phyloP scores from a whole-genome alignment of 345 rosid species.

The Eucalyptus rudis region DNA sequence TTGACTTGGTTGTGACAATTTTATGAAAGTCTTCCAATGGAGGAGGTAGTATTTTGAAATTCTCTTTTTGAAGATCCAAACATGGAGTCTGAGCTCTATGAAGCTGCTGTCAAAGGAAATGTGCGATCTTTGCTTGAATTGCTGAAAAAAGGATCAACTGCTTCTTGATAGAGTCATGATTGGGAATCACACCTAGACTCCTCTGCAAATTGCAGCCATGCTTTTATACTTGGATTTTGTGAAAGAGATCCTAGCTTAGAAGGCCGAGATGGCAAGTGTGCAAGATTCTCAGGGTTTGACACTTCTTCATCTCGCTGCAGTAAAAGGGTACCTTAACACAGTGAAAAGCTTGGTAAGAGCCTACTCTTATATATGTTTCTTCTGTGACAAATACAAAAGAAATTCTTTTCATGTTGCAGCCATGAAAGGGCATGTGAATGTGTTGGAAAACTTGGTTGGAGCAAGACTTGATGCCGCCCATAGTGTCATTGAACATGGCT shows the following conservation, averaged over 20 bases:
- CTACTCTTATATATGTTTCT: background rate
- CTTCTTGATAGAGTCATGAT: background rate
- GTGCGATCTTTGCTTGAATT: background rate
- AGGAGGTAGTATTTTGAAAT: background rate
- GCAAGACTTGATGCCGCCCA: too few species aligned
- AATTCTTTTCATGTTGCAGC: too few species aligned
- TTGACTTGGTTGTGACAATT: background rate
- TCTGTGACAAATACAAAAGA: background rate
- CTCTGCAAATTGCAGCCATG: background rate
- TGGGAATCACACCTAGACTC: background rate
- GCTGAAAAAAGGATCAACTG: background rate
- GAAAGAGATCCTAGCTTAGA: background rate
- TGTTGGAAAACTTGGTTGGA: too few species aligned
- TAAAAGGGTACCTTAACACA: background rate
- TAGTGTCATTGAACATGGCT: too few species aligned
- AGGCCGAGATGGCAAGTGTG: background rate
- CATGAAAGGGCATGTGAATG: too few species aligned
- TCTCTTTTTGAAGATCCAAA: background rate
- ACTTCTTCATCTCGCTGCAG: background rate
- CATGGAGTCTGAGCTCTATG: background rate
- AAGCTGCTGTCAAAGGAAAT: background rate
- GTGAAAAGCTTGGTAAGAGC: background rate
- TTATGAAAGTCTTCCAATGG: background rate
- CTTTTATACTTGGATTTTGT: background rate
- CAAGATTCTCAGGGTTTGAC: background rate